phyloP scores from a whole-genome alignment of 306 rosid genomes.

The Trifolium dubium region DNA sequence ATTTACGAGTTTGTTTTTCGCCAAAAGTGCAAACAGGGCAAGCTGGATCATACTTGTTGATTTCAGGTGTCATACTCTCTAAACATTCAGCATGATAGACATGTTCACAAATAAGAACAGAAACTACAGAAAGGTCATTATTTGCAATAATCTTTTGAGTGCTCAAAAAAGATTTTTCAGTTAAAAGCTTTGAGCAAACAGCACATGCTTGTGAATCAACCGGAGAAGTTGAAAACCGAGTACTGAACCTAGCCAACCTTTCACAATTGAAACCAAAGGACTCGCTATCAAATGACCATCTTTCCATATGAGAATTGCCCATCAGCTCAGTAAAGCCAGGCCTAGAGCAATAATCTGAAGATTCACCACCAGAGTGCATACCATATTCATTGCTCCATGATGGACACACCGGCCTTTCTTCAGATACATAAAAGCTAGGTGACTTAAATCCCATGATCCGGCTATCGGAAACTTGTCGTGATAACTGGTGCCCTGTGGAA shows the following conservation, averaged over 20 bases:
- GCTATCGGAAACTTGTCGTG: constrained; percentile 65
- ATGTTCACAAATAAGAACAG: constrained; percentile 86
- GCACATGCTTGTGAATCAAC: constrained; percentile 70
- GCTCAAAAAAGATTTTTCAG: constrained; percentile 65
- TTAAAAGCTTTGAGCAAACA: constrained; percentile 64
- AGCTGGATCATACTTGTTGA: constrained; percentile 78
- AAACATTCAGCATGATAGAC: constrained; percentile 91
- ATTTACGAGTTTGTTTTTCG: constrained; percentile 67
- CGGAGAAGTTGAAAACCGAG: constrained; percentile 58
- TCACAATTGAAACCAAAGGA: constrained; percentile 72
- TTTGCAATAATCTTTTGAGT: constrained; percentile 58
- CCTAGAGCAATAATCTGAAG: constrained; percentile 89
- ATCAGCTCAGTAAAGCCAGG: constrained; percentile 78
- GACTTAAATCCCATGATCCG: constrained; percentile 65
- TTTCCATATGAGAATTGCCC: constrained; percentile 72
- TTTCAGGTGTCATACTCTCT: constrained; percentile 82
- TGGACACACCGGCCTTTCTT: constrained; percentile 66
- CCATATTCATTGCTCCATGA: constrained; percentile 67
- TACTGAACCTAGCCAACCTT: constrained; percentile 63
- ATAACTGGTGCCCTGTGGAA: constrained; percentile 71
- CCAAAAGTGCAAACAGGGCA: constrained; percentile 88
- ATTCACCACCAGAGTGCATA: constrained; percentile 64
- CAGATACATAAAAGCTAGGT: constrained; percentile 58
- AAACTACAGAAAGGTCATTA: constrained; percentile 68
- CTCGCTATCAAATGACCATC: constrained; percentile 87